Conservation (phyloP, 768 basidiomycete species). For the Auricularia auricula-judae region DNA sequence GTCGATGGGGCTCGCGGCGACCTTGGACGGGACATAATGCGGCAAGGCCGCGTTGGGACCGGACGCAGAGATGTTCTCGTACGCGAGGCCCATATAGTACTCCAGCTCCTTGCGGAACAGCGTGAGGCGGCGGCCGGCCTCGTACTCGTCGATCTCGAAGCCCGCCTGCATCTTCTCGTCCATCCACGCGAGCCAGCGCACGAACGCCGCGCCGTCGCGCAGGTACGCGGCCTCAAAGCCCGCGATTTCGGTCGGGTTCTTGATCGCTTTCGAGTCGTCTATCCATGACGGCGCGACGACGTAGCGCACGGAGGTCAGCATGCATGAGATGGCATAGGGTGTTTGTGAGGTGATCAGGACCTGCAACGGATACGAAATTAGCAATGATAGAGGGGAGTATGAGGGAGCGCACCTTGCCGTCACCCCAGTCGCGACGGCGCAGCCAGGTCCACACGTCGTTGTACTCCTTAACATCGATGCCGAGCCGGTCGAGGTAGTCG, state of each 20-base stretch:
- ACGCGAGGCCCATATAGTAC: conserved; percentile 75
- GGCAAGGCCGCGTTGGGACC: conserved; percentile 93
- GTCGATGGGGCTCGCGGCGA: conserved; percentile 61
- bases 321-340: conserved; percentile 73
- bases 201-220: conserved; percentile 79
- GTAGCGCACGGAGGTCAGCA: conserved; percentile 75
- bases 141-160: conserved; percentile 83
- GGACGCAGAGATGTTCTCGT: conserved; percentile 80
- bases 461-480: conserved; percentile 54
- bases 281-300: conserved; percentile 60
- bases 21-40: conserved; percentile 76
- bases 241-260: conserved; percentile 78
- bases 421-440: conserved; percentile 62
- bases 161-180: conserved; percentile 67
- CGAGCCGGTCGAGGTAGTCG: conserved; percentile 45
- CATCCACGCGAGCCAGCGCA: conserved; percentile 85
- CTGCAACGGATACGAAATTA: conserved; percentile 19
- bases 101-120: conserved; percentile 62
- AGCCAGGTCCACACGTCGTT: conserved; percentile 73
- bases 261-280: conserved; percentile 73
- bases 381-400: background rate
- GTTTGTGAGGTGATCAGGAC: conserved; percentile 63
- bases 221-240: conserved; percentile 78
- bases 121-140: conserved; percentile 75
- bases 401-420: conserved; percentile 47